phyloP scores from a whole-genome alignment of 2,329 filamentous ascomycete species.

The Hypoxylon sp. region DNA sequence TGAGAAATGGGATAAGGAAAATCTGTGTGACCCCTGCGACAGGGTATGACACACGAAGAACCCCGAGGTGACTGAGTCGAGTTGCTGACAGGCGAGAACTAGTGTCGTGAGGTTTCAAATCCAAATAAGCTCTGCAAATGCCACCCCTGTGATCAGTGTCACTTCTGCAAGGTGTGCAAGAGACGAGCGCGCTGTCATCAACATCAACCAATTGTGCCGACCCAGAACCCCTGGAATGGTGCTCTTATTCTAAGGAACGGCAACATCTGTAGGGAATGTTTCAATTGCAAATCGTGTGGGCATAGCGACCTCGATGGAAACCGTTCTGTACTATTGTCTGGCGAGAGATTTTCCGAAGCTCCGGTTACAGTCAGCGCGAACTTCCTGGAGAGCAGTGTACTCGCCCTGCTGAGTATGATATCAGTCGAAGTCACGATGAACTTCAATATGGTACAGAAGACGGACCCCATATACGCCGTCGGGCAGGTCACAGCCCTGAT shows the following conservation, averaged over 20 bases:
- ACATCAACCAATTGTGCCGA: constrained; percentile 1
- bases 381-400: constrained; percentile 22
- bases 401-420: constrained; percentile 25
- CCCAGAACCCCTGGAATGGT: not conserved
- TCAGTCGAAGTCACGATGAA: constrained; percentile 24
- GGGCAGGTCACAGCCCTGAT: constrained; percentile 23
- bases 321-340: constrained; percentile 2
- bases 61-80: not conserved
- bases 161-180: constrained; percentile 15
- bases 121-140: constrained; percentile 5
- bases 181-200: constrained; percentile 8
- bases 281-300: constrained; percentile 6
- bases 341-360: constrained; percentile 15
- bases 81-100: not conserved
- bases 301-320: constrained; percentile 10
- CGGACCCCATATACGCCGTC: constrained; percentile 14
- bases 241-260: not conserved
- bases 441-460: constrained; percentile 20
- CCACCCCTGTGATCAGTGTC: constrained; percentile 9
- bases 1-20: constrained; percentile 23
- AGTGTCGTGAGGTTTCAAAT: not conserved
- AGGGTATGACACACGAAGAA: not conserved
- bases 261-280: constrained; percentile 6
- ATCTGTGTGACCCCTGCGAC: constrained; percentile 20
- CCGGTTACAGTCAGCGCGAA: constrained; percentile 17